Evolutionary conservation across 2,329 filamentous ascomycete genomes (phyloP).

Genomic region (Aspergillus ochraceoroseus): DNA sequence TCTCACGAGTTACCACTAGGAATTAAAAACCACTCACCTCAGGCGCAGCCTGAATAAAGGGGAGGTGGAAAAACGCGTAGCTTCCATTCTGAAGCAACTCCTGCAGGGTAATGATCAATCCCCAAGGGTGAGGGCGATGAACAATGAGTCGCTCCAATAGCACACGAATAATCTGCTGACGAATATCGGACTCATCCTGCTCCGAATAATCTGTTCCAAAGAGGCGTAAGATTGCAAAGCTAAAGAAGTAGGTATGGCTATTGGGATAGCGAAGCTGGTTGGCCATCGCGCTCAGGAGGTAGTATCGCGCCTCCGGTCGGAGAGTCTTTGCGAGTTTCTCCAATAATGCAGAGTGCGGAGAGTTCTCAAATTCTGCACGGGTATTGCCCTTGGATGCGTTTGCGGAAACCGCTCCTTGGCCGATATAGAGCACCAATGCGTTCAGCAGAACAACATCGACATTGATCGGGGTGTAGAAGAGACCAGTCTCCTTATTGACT

Average conservation of each 20-base stretch:
- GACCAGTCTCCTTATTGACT: constrained; percentile 55
- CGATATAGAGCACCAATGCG: constrained; percentile 77
- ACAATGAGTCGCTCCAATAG: constrained; percentile 82
- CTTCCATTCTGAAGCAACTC: constrained; percentile 89
- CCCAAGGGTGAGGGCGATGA: constrained; percentile 93
- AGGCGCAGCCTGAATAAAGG: constrained; percentile 83
- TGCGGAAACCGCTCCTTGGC: constrained; percentile 62
- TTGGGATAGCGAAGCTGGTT: constrained; percentile 92
- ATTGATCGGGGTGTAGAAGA: constrained; percentile 61
- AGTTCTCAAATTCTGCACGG: constrained; percentile 58
- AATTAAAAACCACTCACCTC: constrained; percentile 56
- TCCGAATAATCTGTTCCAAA: constrained; percentile 68
- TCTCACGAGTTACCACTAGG: neutral
- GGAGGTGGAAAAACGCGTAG: constrained; percentile 87
- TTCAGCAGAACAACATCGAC: constrained; percentile 70
- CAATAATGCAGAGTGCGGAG: constrained; percentile 66
- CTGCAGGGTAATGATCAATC: constrained; percentile 77
- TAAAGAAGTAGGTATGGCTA: constrained; percentile 88
- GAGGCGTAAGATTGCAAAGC: constrained; percentile 73
- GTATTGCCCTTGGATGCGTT: constrained; percentile 54
- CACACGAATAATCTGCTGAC: constrained; percentile 84
- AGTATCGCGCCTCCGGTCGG: constrained; percentile 73
- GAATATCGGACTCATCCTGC: constrained; percentile 73
- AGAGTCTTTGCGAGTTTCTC: constrained; percentile 72
- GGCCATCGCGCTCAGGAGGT: constrained; percentile 74